Evolutionary conservation across 768 basidiomycete genomes (phyloP).

Genomic region (Russula sp.): DNA sequence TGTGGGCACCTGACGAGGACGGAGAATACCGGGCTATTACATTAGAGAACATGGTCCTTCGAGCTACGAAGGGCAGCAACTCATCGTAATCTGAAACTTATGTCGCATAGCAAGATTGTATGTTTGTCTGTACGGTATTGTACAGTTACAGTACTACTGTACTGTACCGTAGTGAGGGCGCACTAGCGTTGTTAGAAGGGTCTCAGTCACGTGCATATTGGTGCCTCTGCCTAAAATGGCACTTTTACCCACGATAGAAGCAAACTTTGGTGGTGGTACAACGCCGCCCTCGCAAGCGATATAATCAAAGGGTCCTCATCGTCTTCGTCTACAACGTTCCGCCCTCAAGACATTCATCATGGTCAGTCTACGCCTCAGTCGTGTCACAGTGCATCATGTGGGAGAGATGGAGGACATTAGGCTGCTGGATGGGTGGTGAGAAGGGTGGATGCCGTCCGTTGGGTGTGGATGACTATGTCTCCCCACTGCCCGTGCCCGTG

Average conservation of each 20-base stretch:
- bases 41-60: conserved; percentile 82
- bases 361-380: conserved; percentile 27
- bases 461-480: conserved; percentile 25
- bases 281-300: conserved; percentile 1
- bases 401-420: conserved; percentile 5
- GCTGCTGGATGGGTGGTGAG: conserved; percentile 5
- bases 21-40: conserved; percentile 68
- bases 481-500: conserved; percentile 1
- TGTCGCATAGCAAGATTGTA: background rate
- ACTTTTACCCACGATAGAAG: conserved; percentile 14
- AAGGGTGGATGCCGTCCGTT: conserved; percentile 28
- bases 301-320: conserved; percentile 26
- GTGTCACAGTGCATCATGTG: background rate
- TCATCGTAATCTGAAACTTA: background rate
- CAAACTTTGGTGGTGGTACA: conserved; percentile 12
- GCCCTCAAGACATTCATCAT: conserved; percentile 31
- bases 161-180: background rate
- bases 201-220: conserved; percentile 1
- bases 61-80: conserved; percentile 32
- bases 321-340: conserved; percentile 30
- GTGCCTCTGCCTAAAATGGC: conserved; percentile 6
- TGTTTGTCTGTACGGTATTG: background rate
- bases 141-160: no score
- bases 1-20: conserved; percentile 70
- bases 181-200: no score